phyloP scores from a whole-genome alignment of 495 filamentous ascomycete species.

The Podospora anserina region DNA sequence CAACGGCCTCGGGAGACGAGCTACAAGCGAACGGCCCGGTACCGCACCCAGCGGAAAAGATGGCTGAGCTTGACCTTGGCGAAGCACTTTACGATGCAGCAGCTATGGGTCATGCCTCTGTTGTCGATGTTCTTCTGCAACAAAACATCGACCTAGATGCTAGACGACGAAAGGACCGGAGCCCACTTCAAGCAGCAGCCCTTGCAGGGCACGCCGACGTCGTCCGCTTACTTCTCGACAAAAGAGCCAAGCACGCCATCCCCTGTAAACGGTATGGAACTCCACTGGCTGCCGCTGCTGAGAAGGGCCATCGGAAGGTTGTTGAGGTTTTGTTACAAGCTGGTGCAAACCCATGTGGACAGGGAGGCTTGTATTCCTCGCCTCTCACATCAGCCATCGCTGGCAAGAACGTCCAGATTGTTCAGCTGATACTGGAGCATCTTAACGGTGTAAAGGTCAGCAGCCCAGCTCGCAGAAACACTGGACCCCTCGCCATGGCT shows the following conservation, averaged over 20 bases:
- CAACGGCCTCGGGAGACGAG: background rate
- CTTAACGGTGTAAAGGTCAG: background rate
- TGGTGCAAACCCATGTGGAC: conserved; percentile 15
- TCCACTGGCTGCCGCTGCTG: conserved; percentile 11
- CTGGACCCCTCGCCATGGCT: background rate
- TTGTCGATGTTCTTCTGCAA: conserved; percentile 18
- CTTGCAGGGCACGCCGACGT: conserved; percentile 15
- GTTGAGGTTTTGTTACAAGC: conserved; percentile 10
- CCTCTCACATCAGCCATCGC: conserved; percentile 19
- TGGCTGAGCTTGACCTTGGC: background rate
- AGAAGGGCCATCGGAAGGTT: conserved; percentile 12
- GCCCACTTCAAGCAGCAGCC: conserved; percentile 26
- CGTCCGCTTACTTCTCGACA: conserved; percentile 10
- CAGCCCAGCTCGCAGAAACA: background rate
- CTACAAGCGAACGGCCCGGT: background rate
- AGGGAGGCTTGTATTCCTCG: conserved; percentile 16
- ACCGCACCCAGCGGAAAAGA: background rate
- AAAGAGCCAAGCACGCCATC: conserved; percentile 7
- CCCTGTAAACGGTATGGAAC: conserved; percentile 22
- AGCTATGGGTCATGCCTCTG: background rate
- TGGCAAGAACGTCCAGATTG: background rate
- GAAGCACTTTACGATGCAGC: background rate
- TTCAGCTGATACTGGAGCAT: background rate
- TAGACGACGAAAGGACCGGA: conserved; percentile 22
- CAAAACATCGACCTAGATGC: conserved; percentile 9